Evolutionary conservation across 768 basidiomycete genomes (phyloP).

Genomic region (Boletellus emodensis): DNA sequence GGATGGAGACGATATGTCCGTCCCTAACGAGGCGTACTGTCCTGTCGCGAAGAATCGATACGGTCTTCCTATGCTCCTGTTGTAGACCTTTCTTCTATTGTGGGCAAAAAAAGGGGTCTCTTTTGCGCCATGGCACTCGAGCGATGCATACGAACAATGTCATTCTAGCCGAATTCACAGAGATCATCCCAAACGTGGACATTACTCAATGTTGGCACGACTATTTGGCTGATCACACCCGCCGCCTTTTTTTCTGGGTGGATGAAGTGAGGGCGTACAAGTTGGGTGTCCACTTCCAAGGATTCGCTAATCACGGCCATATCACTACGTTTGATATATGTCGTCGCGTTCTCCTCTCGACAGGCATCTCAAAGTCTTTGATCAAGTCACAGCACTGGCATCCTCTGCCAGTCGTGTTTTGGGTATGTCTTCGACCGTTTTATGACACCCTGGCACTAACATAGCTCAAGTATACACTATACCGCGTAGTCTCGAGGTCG

Average conservation of each 20-base stretch:
- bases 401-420: neutral
- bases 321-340: neutral
- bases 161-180: no score
- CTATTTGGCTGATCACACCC: no score
- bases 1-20: conserved; percentile 4
- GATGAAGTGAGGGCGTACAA: no score
- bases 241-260: no score
- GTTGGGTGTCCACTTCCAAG: no score
- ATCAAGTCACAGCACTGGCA: neutral
- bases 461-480: neutral
- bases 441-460: neutral
- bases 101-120: no score
- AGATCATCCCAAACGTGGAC: no score
- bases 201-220: no score
- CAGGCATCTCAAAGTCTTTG: neutral
- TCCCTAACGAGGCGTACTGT: neutral
- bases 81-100: no score
- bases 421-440: neutral
- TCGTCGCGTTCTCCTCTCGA: neutral
- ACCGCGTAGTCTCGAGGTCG: neutral
- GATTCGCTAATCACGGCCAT: neutral
- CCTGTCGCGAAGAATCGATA: neutral
- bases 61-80: no score
- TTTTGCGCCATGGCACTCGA: no score
- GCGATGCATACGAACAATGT: no score